Base-by-base conservation (phyloP, 345 rosid genomes). In the Euphorbia pulcherrima region DNA sequence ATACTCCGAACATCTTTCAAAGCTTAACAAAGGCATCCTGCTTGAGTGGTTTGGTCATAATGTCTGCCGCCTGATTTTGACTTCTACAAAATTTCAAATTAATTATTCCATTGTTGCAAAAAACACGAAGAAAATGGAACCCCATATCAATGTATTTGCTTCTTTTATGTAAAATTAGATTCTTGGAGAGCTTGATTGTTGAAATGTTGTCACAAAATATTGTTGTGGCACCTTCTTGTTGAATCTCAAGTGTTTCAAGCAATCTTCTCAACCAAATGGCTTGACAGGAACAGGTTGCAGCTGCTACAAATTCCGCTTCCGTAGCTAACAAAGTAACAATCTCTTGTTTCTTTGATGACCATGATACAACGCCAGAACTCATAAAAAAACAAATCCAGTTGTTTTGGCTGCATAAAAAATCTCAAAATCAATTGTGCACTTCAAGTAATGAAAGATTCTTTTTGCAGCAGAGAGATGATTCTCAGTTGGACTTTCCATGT, bases 121-220 rank as follows among this genome's bases (percentile, higher is more conserved):
- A 14, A 21, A 24, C 67, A 27, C 55, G 44, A 11, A 63, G 6
- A n/a, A 63, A 63, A 23, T 63, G 54, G 14, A 63, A 63, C 18
- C 5, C 0, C 0, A 27, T 54, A 46, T 46, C 54, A 11, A 64
- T 63, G 35, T 63, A 16, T 9, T 44, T 63, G 16, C 23, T 63
- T 63, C 24, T 44, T 20, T 21, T 16, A 21, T 63, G 55, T 21
- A 44, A 0, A 0, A 63, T 11, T n/a, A 23, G 67, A 44, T 63
- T 63, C 5, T 63, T 63, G 2, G 35, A 12, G 11, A 63, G 21
- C 46, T 48, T 47, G 11, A 47, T 13, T 4, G 52, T 1, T 47
- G 16, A 7, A 47, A 4, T 47, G 52, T 3, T 5, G 52, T 47
- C 52, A 5, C 52, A 47, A 7, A 3, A 47, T 0, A 47, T 47